Evolutionary conservation across 768 basidiomycete species (phyloP).

Genomic region (Leccinum subtestaceum): DNA sequence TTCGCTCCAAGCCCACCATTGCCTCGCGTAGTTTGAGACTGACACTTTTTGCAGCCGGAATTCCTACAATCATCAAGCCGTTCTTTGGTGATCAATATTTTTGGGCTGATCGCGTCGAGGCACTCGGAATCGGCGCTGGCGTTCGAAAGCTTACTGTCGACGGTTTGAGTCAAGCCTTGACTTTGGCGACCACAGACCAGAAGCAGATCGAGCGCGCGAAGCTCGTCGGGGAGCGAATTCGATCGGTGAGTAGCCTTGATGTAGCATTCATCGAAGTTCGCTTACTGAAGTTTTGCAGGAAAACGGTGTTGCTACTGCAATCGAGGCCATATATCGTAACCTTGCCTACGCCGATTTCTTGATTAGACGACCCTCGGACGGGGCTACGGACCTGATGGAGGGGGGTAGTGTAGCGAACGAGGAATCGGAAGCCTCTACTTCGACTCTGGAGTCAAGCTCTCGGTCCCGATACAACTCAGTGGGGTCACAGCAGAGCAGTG

Average conservation of each 20-base stretch:
- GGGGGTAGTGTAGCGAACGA: slow-evolving; percentile 25
- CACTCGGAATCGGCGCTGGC: slow-evolving; percentile 85
- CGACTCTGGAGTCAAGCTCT: slow-evolving; percentile 31
- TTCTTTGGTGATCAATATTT: slow-evolving; percentile 99
- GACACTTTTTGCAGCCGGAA: slow-evolving; percentile 56
- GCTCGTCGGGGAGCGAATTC: slow-evolving; percentile 82
- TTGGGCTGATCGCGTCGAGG: slow-evolving; percentile 98
- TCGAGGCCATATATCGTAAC: slow-evolving; percentile 95
- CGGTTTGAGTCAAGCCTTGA: slow-evolving; percentile 72
- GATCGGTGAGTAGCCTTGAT: slow-evolving; percentile 49
- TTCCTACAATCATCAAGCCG: slow-evolving; percentile 93
- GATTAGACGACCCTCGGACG: slow-evolving; percentile 54
- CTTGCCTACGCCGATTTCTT: slow-evolving; percentile 90
- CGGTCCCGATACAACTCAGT: slow-evolving; percentile 54
- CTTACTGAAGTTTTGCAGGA: slow-evolving; percentile 52
- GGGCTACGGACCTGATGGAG: slow-evolving; percentile 23
- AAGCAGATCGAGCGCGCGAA: slow-evolving; percentile 88
- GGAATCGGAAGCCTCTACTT: slow-evolving; percentile 30
- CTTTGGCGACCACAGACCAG: slow-evolving; percentile 77
- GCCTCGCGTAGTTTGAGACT: background rate
- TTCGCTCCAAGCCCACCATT: slow-evolving; percentile 32
- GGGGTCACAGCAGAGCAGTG: slow-evolving; percentile 60
- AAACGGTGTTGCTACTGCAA: slow-evolving; percentile 89
- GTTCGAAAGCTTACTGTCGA: slow-evolving; percentile 87
- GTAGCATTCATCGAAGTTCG: background rate